These are phyloP conservation scores for Tylopilus intermedius DNA, from an alignment of 768 basidiomycete genomes.

Conservation along the genomic window DNA sequence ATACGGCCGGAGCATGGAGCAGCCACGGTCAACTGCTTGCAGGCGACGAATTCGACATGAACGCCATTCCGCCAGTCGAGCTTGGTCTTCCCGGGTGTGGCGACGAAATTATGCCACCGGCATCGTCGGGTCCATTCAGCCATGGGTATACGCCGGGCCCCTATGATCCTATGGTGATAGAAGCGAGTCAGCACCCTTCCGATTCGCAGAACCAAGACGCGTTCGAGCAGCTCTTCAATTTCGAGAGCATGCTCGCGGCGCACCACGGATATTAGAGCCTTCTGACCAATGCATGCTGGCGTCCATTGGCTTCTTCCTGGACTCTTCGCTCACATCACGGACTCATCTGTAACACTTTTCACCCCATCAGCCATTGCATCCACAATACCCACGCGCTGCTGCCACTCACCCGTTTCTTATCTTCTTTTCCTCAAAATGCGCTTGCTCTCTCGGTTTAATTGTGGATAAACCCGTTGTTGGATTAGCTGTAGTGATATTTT, in stretches of 20 bases:
- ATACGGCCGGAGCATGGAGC: constrained; percentile 30
- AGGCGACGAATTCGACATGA: constrained; percentile 64
- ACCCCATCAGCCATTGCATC: constrained; percentile 17
- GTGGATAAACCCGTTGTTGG: constrained; percentile 35
- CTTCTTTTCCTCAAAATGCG: constrained; percentile 14
- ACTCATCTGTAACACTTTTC: constrained; percentile 28
- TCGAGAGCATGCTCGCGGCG: constrained; percentile 32
- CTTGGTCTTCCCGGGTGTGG: constrained; percentile 50
- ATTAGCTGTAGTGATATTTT: constrained; percentile 34
- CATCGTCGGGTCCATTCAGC: constrained; percentile 13
- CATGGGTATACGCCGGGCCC: constrained; percentile 21
- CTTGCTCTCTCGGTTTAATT: constrained; percentile 28
- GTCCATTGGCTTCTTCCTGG: constrained; percentile 30
- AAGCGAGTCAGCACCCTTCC: constrained; percentile 28
- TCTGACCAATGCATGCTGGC: constrained; percentile 34
- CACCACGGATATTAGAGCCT: constrained; percentile 30
- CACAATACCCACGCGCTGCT: constrained; percentile 30
- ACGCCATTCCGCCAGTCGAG: constrained; percentile 60
- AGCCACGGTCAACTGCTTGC: constrained; percentile 37
- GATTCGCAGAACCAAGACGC: constrained; percentile 31
- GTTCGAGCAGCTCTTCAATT: constrained; percentile 35
- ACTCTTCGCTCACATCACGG: constrained; percentile 22
- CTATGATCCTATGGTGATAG: constrained; percentile 27
- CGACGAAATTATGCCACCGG: constrained; percentile 16
- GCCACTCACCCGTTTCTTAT: constrained; percentile 18